Base-by-base conservation (phyloP, 176 grass and related monocot species). In the Musa beccarii region DNA sequence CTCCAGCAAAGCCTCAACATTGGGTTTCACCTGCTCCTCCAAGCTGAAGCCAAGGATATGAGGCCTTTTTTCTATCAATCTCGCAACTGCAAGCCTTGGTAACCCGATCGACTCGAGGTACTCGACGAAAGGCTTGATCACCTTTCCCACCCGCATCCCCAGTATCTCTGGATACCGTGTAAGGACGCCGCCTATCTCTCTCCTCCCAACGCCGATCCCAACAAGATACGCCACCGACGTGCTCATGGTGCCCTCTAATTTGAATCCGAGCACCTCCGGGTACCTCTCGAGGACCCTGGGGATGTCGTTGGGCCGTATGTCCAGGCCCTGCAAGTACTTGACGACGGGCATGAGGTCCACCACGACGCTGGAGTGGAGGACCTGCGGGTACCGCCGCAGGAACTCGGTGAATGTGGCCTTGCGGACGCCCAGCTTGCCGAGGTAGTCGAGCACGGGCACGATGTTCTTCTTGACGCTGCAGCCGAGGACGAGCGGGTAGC, bases 381-480 rank as follows among this genome's bases (percentile, higher is more conserved):
- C 81, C 81, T 92, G 89, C 68, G 89, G 89, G 76, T 92, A 89
- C 34, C 79, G 89, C 23, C 89, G 84, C 49, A 92, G 84, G 72
- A 92, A 85, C 63, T 80, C 79, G 13, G 89, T 84, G 79, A 92
- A 84, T 29, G 82, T 71, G 63, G 85, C 80, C 51, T 80, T 79
- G 79, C 84, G 81, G 68, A 92, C 86, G 54, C 89, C 89, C 54
- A 92, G 55, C 79, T 89, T 92, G 55, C 89, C 89, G 75, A 92
- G 89, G 79, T 84, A 92, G 79, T 92, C 89, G 86, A 92, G 89
- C 68, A 92, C 89, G 49, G 89, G 89, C 59, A 92, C 79, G 86
- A 92, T 92, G 76, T 92, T 92, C 86, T 92, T 92, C 79, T 85
- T 87, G 49, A 92, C 86, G 81, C 89, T 92, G 79, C 89, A 92